Conservation (phyloP, 164 flowering plant genomes). For the Nelumbo lutea region DNA sequence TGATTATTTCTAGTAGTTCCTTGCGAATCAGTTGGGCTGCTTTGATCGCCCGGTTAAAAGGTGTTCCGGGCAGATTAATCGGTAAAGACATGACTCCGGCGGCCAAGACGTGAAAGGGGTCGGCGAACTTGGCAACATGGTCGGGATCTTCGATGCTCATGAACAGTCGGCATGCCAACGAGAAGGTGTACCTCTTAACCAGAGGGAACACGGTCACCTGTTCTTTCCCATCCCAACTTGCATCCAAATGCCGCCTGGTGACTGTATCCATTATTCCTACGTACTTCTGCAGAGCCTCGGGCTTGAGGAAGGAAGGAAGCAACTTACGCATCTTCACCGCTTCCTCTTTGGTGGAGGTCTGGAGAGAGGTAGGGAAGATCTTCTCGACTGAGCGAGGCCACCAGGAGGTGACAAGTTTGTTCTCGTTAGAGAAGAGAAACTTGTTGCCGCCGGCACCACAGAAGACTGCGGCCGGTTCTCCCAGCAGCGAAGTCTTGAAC, state of each 20-base stretch:
- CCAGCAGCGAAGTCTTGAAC: conserved; percentile 27
- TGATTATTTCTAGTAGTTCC: conserved; percentile 14
- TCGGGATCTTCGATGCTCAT: conserved; percentile 31
- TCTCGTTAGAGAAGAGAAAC: conserved; percentile 27
- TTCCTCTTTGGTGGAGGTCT: conserved; percentile 18
- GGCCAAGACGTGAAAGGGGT: conserved; percentile 2
- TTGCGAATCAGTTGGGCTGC: conserved; percentile 23
- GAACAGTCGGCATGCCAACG: conserved; percentile 26
- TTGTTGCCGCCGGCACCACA: conserved; percentile 27
- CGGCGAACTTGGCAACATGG: conserved; percentile 18
- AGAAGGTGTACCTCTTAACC: conserved; percentile 16
- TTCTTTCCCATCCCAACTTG: conserved; percentile 18
- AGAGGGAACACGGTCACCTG: conserved; percentile 17
- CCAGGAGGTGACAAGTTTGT: conserved; percentile 22
- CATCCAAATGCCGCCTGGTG: conserved; percentile 3
- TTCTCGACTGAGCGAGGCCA: conserved; percentile 19
- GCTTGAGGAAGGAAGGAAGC: conserved; percentile 21
- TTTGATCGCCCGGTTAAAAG: conserved; percentile 14
- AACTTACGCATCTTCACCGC: conserved; percentile 18
- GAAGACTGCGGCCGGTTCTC: conserved; percentile 11
- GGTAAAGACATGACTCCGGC: conserved; percentile 10
- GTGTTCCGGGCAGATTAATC: conserved; percentile 44
- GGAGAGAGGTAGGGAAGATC: conserved; percentile 20
- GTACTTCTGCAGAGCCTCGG: conserved; percentile 24
- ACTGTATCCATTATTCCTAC: conserved; percentile 26